These are phyloP conservation scores for Perilla frutescens DNA, from an alignment of 257 asterid species.

Conservation along the genomic window DNA sequence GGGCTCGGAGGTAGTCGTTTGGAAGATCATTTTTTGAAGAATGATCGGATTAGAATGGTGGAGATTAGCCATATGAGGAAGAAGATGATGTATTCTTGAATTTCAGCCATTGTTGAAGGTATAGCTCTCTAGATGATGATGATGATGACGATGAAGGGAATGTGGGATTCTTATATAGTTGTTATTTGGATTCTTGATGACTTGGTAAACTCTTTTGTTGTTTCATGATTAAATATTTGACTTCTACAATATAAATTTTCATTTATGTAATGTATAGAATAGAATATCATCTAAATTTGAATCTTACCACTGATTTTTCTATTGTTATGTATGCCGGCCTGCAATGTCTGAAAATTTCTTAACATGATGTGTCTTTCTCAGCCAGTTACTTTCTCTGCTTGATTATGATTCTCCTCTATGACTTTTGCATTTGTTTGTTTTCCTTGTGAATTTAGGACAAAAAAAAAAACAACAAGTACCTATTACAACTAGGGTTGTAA, in stretches of 20 bases:
- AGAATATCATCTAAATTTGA: too few species aligned
- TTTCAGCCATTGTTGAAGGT: slow-evolving; percentile 46
- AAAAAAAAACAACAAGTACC: neutral
- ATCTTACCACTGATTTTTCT: neutral
- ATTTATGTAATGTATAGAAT: neutral
- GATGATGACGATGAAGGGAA: neutral
- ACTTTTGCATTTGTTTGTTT: neutral
- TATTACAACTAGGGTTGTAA: too few species aligned
- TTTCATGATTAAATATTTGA: neutral
- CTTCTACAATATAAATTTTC: neutral
- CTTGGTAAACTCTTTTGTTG: slow-evolving; percentile 31
- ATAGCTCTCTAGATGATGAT: neutral
- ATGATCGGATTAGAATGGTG: slow-evolving; percentile 39
- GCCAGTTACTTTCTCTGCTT: neutral
- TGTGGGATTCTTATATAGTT: slow-evolving; percentile 20
- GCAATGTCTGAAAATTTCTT: neutral
- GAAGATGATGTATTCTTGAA: slow-evolving; percentile 40
- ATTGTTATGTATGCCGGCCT: slow-evolving; percentile 23
- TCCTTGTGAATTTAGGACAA: neutral
- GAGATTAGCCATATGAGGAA: slow-evolving; percentile 56
- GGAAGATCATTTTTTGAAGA: slow-evolving; percentile 32
- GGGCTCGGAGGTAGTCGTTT: slow-evolving; percentile 67
- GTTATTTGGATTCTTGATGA: slow-evolving; percentile 17
- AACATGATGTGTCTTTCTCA: neutral
- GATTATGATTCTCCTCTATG: neutral